Percentiles rank a stretch among this genome's conserved stretches.
Evolutionary conservation across 805 yeast species (phyloP).

Genomic region (Pichia heedii): DNA sequence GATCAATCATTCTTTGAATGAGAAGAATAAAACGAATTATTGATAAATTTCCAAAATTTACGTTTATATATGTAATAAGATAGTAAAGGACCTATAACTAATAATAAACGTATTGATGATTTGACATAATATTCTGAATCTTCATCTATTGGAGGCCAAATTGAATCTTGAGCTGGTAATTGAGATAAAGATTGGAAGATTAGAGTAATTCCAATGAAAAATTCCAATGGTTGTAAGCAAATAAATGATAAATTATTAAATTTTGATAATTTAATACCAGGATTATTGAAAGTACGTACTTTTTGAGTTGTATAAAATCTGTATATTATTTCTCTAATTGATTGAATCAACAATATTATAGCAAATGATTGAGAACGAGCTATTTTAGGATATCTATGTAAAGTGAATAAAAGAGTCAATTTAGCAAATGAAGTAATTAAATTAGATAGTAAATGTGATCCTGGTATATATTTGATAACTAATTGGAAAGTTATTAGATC

Average conservation of each 20-base stretch:
- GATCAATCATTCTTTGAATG: not conserved
- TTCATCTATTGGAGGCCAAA: not conserved
- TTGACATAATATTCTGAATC: not conserved
- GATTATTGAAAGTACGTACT: not conserved
- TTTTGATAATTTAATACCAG: not conserved
- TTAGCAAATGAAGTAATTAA: not conserved
- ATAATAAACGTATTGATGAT: not conserved
- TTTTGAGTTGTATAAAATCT: not conserved
- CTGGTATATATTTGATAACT: slow-evolving; percentile 11
- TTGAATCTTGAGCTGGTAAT: not conserved
- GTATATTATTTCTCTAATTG: not conserved
- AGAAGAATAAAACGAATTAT: not conserved
- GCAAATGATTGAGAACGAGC: not conserved
- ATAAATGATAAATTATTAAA: not conserved
- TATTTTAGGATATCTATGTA: not conserved
- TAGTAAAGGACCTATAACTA: not conserved
- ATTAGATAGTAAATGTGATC: not conserved
- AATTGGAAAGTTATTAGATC: slow-evolving; percentile 17
- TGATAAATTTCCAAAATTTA: not conserved
- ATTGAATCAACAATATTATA: not conserved
- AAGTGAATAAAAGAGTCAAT: not conserved
- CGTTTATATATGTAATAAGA: not conserved
- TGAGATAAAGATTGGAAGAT: not conserved
- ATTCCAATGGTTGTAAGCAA: not conserved
- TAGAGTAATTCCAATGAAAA: not conserved